Evolutionary conservation across 78 protist genomes (phyloP).

Genomic region (Planoprotostelium fungivorum): DNA sequence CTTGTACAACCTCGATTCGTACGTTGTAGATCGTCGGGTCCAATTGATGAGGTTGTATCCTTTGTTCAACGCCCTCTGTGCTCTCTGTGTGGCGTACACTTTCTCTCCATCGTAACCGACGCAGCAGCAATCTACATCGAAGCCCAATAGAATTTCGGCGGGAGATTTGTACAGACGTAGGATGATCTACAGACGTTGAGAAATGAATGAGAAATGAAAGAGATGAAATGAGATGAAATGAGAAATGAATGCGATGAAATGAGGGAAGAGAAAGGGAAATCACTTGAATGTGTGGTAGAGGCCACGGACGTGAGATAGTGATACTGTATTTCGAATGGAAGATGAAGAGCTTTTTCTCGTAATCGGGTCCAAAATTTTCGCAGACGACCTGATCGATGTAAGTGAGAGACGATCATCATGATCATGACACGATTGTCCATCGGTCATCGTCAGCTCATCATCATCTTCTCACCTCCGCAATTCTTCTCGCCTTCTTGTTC

Average conservation of each 20-base stretch:
- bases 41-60: slow-evolving; percentile 24
- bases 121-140: slow-evolving; percentile 68
- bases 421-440: too few relatives aligned
- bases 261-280: too few relatives aligned
- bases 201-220: too few relatives aligned
- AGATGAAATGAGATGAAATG: too few relatives aligned
- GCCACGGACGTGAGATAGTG: slow-evolving; percentile 19
- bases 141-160: slow-evolving; percentile 62
- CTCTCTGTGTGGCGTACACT: slow-evolving; percentile 41
- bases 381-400: background rate
- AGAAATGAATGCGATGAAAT: too few relatives aligned
- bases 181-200: slow-evolving; percentile 7
- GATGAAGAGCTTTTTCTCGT: background rate
- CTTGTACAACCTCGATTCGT: slow-evolving; percentile 60
- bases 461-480: background rate
- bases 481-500: background rate
- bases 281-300: slow-evolving; percentile 49
- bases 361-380: background rate
- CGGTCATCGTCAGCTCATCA: background rate
- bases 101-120: slow-evolving; percentile 47
- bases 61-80: slow-evolving; percentile 4
- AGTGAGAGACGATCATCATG: too few relatives aligned
- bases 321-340: slow-evolving; percentile 39
- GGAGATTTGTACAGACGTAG: slow-evolving; percentile 61
- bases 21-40: slow-evolving; percentile 47